Percentiles rank a stretch among this genome's conserved stretches.
These are phyloP conservation scores for Rostrohypoxylon terebratum DNA, from an alignment of 495 filamentous ascomycete genomes.

Conservation along the genomic window DNA sequence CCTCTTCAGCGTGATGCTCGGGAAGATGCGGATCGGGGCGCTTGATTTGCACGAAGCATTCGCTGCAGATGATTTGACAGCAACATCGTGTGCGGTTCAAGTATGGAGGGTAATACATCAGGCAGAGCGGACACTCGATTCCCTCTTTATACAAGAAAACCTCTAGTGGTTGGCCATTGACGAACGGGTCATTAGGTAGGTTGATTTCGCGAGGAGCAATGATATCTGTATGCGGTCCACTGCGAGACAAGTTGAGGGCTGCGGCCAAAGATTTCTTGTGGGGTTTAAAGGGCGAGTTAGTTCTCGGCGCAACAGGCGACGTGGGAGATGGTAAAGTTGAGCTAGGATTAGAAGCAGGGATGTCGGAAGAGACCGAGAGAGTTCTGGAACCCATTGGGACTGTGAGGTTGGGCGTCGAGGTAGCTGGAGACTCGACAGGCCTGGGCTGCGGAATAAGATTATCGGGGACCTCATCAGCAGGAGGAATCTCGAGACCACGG, in stretches of 20 bases:
- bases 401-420: slow-evolving; percentile 66
- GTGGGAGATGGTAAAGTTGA: slow-evolving; percentile 69
- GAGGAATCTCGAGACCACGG: slow-evolving; percentile 83
- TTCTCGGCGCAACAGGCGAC: slow-evolving; percentile 52
- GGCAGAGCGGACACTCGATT: slow-evolving; percentile 94
- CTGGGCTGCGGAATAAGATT: slow-evolving; percentile 67
- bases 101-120: slow-evolving; percentile 94
- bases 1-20: slow-evolving; percentile 77
- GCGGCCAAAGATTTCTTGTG: slow-evolving; percentile 86
- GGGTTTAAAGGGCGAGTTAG: slow-evolving; percentile 66
- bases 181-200: slow-evolving; percentile 83
- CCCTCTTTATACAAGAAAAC: slow-evolving; percentile 93
- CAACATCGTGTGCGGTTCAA: slow-evolving; percentile 97
- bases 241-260: slow-evolving; percentile 78
- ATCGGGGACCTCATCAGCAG: slow-evolving; percentile 81
- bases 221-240: slow-evolving; percentile 72
- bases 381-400: slow-evolving; percentile 81
- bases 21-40: slow-evolving; percentile 94
- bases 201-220: slow-evolving; percentile 78
- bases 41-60: slow-evolving; percentile 99
- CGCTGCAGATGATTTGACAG: slow-evolving; percentile 96
- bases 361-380: slow-evolving; percentile 79
- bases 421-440: slow-evolving; percentile 51
- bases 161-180: slow-evolving; percentile 92
- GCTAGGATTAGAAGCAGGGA: slow-evolving; percentile 60